phyloP scores from a whole-genome alignment of 139 green algal genomes.

The Asterochloris sp. region DNA sequence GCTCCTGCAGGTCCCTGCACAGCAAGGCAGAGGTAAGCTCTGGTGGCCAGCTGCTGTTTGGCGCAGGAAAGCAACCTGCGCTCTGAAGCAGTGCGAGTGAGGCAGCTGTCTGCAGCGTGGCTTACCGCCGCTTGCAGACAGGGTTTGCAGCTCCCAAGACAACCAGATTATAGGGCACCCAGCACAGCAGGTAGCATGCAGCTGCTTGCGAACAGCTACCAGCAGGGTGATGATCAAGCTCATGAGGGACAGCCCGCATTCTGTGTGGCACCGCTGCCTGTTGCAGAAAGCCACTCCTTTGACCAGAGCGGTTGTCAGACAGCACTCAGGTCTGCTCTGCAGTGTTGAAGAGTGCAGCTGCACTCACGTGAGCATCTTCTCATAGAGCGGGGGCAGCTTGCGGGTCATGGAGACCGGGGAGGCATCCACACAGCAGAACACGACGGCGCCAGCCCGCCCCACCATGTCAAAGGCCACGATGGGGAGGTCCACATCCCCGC shows the following conservation, averaged over 20 bases:
- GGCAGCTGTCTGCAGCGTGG: neutral
- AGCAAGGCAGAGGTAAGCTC: neutral
- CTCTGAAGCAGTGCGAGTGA: neutral
- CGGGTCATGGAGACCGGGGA: constrained; percentile 51
- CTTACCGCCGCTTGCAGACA: neutral
- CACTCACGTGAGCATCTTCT: constrained; percentile 15
- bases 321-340: no score
- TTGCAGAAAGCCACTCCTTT: no score
- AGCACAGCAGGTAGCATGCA: neutral
- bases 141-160: neutral
- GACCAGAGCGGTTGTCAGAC: no score
- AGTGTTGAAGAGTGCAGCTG: neutral
- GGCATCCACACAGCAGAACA: constrained; percentile 66
- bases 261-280: no score
- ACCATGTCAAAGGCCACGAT: constrained; percentile 83
- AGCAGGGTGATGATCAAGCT: no score
- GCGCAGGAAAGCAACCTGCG: neutral
- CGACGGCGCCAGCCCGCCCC: constrained; percentile 33
- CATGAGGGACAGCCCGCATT: no score
- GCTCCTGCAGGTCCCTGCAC: constrained; percentile 54
- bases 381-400: constrained; percentile 58
- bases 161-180: neutral
- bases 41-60: neutral
- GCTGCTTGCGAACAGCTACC: no score
- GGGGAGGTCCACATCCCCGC: constrained; percentile 62